Conservation (phyloP, 345 rosid species). For the Balakata baccata region DNA sequence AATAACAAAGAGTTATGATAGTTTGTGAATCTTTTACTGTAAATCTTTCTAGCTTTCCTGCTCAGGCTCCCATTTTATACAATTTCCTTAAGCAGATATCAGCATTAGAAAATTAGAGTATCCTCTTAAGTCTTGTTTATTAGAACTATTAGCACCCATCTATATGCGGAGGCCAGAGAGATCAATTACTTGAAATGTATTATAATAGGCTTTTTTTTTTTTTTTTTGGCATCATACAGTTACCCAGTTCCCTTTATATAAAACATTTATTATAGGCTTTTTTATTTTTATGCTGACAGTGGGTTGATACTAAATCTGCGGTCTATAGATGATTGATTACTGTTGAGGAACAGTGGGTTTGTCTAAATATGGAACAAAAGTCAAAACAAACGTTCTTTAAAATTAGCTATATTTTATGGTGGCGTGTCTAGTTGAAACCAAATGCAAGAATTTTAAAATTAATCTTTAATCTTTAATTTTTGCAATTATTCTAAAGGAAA, state of each 20-base stretch:
- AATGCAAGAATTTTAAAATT: neutral
- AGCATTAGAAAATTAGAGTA: neutral
- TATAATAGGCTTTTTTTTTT: no score
- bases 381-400: neutral
- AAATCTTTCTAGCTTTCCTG: neutral
- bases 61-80: neutral
- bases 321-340: neutral
- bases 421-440: neutral
- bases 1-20: neutral
- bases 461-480: neutral
- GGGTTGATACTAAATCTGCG: neutral
- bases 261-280: neutral
- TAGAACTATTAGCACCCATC: neutral
- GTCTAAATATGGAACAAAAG: neutral
- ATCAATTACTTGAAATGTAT: no score
- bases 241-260: neutral
- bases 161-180: neutral
- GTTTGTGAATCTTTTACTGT: neutral
- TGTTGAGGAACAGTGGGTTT: neutral
- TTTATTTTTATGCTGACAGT: neutral
- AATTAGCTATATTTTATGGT: neutral
- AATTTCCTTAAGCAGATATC: neutral
- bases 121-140: neutral
- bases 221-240: neutral
- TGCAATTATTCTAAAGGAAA: neutral